These are phyloP conservation scores for Crithidia expoeki DNA, from an alignment of 208 protist genomes.

Conservation along the genomic window DNA sequence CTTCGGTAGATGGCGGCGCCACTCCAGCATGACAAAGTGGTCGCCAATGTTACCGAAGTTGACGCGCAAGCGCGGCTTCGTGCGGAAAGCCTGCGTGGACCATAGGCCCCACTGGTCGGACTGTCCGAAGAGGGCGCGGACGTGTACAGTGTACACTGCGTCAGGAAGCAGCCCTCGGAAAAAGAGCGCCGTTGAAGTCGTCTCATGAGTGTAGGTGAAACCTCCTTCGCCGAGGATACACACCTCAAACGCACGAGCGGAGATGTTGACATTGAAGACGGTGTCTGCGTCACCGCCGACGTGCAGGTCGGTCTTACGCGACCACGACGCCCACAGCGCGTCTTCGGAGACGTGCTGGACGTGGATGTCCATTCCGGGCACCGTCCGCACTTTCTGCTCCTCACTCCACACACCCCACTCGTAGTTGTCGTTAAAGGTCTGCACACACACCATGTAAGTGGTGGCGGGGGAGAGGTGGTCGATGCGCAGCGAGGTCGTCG, in stretches of 20 bases:
- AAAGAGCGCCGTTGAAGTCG: conserved; percentile 75
- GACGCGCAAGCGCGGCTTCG: conserved; percentile 76
- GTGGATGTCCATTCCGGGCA: conserved; percentile 83
- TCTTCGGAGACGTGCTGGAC: conserved; percentile 91
- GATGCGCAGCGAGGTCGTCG: conserved; percentile 63
- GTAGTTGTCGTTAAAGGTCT: conserved; percentile 92
- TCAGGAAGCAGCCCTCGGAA: conserved; percentile 90
- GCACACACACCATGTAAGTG: conserved; percentile 87
- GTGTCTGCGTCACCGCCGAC: conserved; percentile 68
- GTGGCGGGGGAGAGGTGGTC: conserved; percentile 75
- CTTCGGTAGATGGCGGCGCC: conserved; percentile 82
- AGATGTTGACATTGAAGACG: conserved; percentile 81
- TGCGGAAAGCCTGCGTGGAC: conserved; percentile 83
- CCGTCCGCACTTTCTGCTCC: conserved; percentile 86
- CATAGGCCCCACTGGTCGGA: conserved; percentile 89
- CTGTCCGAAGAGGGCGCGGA: conserved; percentile 74
- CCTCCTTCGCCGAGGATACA: conserved; percentile 71
- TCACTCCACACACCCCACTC: conserved; percentile 92
- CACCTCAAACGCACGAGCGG: conserved; percentile 80
- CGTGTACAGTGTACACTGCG: conserved; percentile 82
- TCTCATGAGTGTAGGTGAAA: conserved; percentile 82
- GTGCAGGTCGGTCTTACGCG: conserved; percentile 67
- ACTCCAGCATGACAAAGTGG: conserved; percentile 92
- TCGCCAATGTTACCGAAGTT: conserved; percentile 92
- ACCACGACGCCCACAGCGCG: conserved; percentile 86